phyloP scores from a whole-genome alignment of 345 rosid genomes.

The Lumnitzera littorea region DNA sequence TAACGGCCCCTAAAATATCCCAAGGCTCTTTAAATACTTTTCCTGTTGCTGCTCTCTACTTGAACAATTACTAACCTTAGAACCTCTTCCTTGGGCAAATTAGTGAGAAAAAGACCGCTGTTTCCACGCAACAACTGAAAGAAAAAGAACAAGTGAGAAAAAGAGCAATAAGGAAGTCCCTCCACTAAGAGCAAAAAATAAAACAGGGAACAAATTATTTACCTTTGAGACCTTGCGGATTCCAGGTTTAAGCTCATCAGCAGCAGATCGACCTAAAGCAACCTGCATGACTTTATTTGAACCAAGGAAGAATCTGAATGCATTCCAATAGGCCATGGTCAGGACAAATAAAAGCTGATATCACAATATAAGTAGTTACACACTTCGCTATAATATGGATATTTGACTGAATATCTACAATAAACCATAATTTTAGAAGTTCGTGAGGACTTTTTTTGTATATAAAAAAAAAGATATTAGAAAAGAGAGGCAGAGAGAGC shows the following conservation, averaged over 20 bases:
- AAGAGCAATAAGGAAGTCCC: not conserved
- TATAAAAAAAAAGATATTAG: not conserved
- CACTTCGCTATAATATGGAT: too few species aligned
- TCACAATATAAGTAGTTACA: not conserved
- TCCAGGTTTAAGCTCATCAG: slow-evolving; percentile 79
- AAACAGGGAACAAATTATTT: not conserved
- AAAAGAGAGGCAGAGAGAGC: too few species aligned
- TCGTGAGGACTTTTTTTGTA: not conserved
- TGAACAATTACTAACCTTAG: slow-evolving; percentile 42
- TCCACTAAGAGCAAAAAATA: not conserved
- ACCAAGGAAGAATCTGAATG: slow-evolving; percentile 76
- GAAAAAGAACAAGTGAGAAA: slow-evolving; percentile 6
- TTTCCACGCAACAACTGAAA: slow-evolving; percentile 66
- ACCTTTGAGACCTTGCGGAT: slow-evolving; percentile 80
- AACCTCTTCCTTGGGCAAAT: slow-evolving; percentile 75
- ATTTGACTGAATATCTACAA: too few species aligned
- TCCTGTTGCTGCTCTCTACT: too few species aligned
- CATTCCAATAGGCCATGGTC: not conserved
- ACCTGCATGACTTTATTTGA: slow-evolving; percentile 98
- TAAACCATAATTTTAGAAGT: too few species aligned
- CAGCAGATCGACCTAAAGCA: slow-evolving; percentile 80
- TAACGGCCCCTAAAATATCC: too few species aligned
- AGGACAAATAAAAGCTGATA: not conserved
- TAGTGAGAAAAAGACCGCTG: slow-evolving; percentile 75
- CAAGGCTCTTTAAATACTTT: too few species aligned